Percentiles rank a stretch among this genome's conserved stretches.
Evolutionary conservation across 805 yeast species (phyloP).

Genomic region (Saccharomycopsis fibuligera): DNA sequence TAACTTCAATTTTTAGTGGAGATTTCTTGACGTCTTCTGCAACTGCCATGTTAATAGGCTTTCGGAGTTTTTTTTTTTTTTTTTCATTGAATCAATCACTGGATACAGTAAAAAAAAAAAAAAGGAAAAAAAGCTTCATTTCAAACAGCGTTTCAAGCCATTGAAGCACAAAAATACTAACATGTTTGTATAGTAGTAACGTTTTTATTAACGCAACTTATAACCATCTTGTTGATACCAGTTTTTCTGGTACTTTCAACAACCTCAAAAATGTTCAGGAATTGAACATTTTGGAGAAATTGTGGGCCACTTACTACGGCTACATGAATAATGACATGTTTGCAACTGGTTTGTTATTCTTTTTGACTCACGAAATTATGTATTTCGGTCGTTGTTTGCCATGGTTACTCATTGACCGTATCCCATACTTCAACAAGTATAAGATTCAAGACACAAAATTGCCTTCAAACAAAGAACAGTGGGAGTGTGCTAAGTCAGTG

Average conservation of each 20-base stretch:
- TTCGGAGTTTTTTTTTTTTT: background rate
- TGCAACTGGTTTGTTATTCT: slow-evolving; percentile 69
- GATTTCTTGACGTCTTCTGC: background rate
- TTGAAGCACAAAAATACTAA: background rate
- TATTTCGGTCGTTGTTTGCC: slow-evolving; percentile 78
- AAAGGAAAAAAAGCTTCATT: background rate
- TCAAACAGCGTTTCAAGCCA: too few relatives aligned
- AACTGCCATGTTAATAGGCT: background rate
- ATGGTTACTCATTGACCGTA: slow-evolving; percentile 64
- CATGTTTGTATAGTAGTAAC: background rate
- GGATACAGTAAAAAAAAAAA: background rate
- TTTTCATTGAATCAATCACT: background rate
- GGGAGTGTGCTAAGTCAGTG: slow-evolving; percentile 71
- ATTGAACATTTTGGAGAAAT: slow-evolving; percentile 40
- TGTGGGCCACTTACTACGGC: slow-evolving; percentile 68
- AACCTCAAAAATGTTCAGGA: slow-evolving; percentile 4
- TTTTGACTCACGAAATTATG: slow-evolving; percentile 59
- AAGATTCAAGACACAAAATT: slow-evolving; percentile 66
- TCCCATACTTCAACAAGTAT: slow-evolving; percentile 63
- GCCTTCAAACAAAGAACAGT: slow-evolving; percentile 61
- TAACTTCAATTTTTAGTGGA: background rate
- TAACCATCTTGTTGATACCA: slow-evolving; percentile 1
- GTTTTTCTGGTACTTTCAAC: slow-evolving; percentile 5
- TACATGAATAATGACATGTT: slow-evolving; percentile 64
- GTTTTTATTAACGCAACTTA: slow-evolving; percentile 7